Conservation (phyloP, 345 rosid species). For the Acer negundo region DNA sequence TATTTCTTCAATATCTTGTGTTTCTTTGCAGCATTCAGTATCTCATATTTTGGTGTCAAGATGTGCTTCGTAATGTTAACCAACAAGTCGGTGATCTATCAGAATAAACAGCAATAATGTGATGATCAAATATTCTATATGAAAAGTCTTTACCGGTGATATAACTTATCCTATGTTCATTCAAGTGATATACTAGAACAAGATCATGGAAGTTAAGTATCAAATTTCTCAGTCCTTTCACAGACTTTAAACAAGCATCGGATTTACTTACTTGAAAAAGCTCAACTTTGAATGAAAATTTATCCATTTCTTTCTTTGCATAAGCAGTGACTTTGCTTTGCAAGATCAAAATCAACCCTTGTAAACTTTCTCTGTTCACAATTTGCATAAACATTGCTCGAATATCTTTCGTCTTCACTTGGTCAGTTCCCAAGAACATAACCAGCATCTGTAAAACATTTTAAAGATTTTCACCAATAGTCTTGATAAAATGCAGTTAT, state of each 20-base stretch:
- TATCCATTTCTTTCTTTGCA: constrained; percentile 28
- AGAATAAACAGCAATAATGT: background rate
- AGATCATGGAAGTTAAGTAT: background rate
- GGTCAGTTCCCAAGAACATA: constrained; percentile 38
- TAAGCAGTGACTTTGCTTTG: constrained; percentile 33
- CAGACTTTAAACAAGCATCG: background rate
- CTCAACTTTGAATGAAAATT: constrained; percentile 34
- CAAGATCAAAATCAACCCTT: constrained; percentile 31
- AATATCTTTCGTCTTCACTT: constrained; percentile 18
- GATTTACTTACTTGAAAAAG: constrained; percentile 29
- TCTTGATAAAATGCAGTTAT: background rate
- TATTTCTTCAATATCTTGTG: constrained; percentile 30
- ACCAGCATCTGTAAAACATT: constrained; percentile 29
- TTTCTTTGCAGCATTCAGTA: constrained; percentile 35
- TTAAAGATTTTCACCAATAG: background rate
- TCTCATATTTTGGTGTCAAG: constrained; percentile 31
- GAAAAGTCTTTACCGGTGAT: background rate
- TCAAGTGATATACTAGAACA: background rate
- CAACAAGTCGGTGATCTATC: constrained; percentile 40
- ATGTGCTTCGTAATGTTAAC: constrained; percentile 38
- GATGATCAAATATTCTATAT: background rate
- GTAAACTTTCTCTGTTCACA: constrained; percentile 16
- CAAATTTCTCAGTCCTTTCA: background rate
- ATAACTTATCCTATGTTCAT: background rate
- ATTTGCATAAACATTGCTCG: constrained; percentile 18